Evolutionary conservation across 208 protist genomes (phyloP), one percentile per base, ranked within the genome.

Genomic region (Acanthamoeba triangularis): DNA sequence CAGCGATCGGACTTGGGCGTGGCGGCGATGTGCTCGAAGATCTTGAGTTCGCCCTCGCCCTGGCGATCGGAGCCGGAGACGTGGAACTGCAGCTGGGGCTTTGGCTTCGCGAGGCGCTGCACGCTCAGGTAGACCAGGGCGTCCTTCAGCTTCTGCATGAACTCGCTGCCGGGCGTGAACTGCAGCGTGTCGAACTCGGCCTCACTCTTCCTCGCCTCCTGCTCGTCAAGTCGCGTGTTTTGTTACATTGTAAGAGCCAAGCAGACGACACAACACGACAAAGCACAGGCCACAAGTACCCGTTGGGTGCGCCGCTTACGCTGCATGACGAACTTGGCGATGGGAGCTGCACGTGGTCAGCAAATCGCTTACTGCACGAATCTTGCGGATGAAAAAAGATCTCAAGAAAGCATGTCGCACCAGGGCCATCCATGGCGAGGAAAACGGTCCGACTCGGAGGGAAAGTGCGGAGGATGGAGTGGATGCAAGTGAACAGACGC

Each of bases 71-170:
- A 94, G 37, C 90, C 90, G n/a, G 90, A 94, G 20, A 94, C 28
- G 37, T 82, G 37, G 33, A 94, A 94, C 41, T 63, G 59, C 41
- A 94, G 25, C 30, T 44, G 59, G 16, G 30, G 67, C 41, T 35
- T 37, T 11, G 7, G 44, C 41, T 30, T 28, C 23, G 47, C 30
- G 41, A 94, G 67, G 20, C 90, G 90, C 65, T 94, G 90, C 28
- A 74, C 41, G 54, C 47, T 65, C 25, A 63, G 28, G 35, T 94
- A 94, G 67, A 49, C n/a, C 23, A 94, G 65, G 10, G 90, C 90
- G n/a, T 94, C 65, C 67, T 94, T 94, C 63, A 94, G 30, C 65
- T 63, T 25, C 47, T 94, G 90, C 90, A 94, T 94, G 90, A 94
- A 94, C 41, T 44, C 49, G 37, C 65, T 94, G 11, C 90, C 90